Evolutionary conservation across 768 basidiomycete genomes (phyloP).

Genomic region (Mycena alexandri): DNA sequence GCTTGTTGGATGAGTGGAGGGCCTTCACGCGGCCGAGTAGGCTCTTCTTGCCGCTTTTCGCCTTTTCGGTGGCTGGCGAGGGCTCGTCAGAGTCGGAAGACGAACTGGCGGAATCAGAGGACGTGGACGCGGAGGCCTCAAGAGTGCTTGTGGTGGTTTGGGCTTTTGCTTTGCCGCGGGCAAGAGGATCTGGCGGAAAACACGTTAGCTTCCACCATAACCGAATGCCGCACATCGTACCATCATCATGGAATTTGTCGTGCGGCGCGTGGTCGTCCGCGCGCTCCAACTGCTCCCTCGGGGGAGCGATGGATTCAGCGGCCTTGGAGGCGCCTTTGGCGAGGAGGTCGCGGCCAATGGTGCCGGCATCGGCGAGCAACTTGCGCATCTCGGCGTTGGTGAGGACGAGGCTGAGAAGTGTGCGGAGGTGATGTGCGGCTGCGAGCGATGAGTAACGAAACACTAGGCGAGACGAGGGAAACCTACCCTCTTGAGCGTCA

Average conservation of each 20-base stretch:
- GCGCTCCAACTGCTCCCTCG: conserved; percentile 67
- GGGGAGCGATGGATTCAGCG: conserved; percentile 77
- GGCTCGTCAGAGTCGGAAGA: conserved; percentile 11
- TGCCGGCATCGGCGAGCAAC: conserved; percentile 81
- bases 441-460: neutral
- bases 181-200: conserved; percentile 49
- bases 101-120: conserved; percentile 15
- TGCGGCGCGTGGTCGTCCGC: conserved; percentile 79
- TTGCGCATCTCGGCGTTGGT: conserved; percentile 96
- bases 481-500: conserved; percentile 72
- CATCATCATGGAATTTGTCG: conserved; percentile 73
- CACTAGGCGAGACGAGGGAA: conserved; percentile 14
- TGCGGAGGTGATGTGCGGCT: conserved; percentile 91
- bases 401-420: conserved; percentile 85
- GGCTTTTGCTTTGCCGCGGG: conserved; percentile 32
- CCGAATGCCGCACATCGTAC: conserved; percentile 38
- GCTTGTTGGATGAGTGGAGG: conserved; percentile 77
- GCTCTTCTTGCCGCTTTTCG: conserved; percentile 45
- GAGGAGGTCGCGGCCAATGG: conserved; percentile 88
- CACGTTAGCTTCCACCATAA: conserved; percentile 16
- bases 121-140: conserved; percentile 13
- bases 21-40: conserved; percentile 48
- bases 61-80: conserved; percentile 37
- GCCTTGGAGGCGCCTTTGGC: conserved; percentile 79
- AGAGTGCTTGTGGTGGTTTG: neutral